Evolutionary conservation across 345 rosid species (phyloP).

Genomic region (Tarenaya hassleriana): DNA sequence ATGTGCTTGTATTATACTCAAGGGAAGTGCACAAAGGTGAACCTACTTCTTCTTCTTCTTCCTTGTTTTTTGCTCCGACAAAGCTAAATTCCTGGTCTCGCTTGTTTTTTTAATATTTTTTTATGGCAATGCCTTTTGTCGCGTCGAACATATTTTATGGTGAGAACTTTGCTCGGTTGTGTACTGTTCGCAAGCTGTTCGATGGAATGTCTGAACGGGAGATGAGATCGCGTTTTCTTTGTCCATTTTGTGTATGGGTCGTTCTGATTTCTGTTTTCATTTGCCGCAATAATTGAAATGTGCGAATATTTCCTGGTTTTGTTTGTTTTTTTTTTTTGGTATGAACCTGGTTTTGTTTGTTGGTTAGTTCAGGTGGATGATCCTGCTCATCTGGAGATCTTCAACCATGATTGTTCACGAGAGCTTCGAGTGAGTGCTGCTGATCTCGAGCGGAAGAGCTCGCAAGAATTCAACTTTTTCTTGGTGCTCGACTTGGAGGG

Average conservation of each 20-base stretch:
- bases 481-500: conserved; percentile 91
- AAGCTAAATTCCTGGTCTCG: neutral
- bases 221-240: neutral
- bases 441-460: conserved; percentile 32
- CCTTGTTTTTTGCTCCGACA: neutral
- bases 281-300: neutral
- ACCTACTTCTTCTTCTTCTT: neutral
- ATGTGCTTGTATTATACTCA: conserved; percentile 85
- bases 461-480: conserved; percentile 62
- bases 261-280: neutral
- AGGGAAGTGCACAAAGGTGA: conserved; percentile 73
- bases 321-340: too few relatives aligned
- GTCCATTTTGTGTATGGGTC: conserved; percentile 5
- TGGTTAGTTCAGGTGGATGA: conserved; percentile 57
- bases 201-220: conserved; percentile 31
- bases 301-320: neutral
- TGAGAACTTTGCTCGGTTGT: neutral
- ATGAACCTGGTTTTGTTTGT: neutral
- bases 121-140: neutral
- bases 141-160: neutral
- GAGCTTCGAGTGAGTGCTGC: conserved; percentile 52
- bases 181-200: conserved; percentile 27
- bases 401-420: conserved; percentile 56
- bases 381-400: conserved; percentile 54
- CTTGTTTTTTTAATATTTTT: neutral